Evolutionary conservation across 257 asterid species (phyloP), one percentile per base, ranked within the genome.

Genomic region (Sherardia arvensis): DNA sequence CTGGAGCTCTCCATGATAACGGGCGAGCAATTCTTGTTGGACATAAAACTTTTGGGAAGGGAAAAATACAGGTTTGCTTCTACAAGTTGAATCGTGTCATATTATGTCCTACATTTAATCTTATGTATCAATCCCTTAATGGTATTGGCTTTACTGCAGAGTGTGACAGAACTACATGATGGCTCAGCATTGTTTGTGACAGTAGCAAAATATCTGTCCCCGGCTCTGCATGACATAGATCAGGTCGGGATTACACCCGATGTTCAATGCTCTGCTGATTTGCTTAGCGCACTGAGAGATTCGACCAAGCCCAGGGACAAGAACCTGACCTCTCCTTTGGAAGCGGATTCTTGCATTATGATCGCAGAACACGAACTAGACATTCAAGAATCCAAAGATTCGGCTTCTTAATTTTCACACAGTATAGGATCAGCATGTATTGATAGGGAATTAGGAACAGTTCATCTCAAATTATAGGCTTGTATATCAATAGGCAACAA

Each of bases 1-100:
- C 98, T 0, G 95, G 98, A 45, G 98, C 98, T 17, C 94, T 91
- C 30, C 97, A 83, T 53, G 98, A 91, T 81, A 91, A 88, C 43
- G 95, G 97, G 49, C 80, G 98, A 62, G 98, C 98, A 6, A 66
- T 74, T 65, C 98, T 91, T 43, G 83, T 91, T 11, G 97, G 98
- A 40, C 88, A 85, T 74, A 83, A 54, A 71, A 91, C 98, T 51
- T 91, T 86, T 22, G 98, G 98, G 28, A 91, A 91, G 73, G 97
- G 98, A 53, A 91, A 88, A 80, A 88, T 88, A 73, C 98, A 88
- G 96, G 98, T 90, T 70, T 32, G 66, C 40, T 20, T 7, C 7
- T 15, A 1, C 4, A 12, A 29, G 26, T 26, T 26, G 4, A 62
- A 43, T 20, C 40, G 8, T 63, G 20, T 65, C 51, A 29, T 17